Evolutionary conservation across 495 filamentous ascomycete species (phyloP).

Genomic region (Physcia stellaris): DNA sequence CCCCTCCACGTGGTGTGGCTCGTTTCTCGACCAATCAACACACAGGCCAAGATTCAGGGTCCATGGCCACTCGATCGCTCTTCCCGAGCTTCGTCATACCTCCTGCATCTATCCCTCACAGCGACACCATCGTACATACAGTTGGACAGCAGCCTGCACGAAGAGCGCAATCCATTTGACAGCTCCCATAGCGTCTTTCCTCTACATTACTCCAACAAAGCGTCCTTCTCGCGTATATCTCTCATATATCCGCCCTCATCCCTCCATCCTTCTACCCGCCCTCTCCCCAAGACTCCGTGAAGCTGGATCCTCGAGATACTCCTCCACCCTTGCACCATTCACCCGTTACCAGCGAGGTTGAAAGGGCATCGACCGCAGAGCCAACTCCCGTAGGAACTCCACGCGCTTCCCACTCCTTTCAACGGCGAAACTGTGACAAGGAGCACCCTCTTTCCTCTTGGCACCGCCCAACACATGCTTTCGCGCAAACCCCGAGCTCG

Average conservation of each 20-base stretch:
- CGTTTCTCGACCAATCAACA: too few relatives aligned
- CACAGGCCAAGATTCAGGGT: too few relatives aligned
- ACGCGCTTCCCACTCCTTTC: constrained; percentile 28
- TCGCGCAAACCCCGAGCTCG: constrained; percentile 13
- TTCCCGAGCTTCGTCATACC: too few relatives aligned
- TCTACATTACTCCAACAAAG: not conserved
- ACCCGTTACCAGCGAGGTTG: constrained; percentile 25
- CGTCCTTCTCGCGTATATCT: not conserved
- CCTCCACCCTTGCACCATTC: constrained; percentile 29
- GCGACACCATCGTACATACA: too few relatives aligned
- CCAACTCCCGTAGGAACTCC: constrained; percentile 31
- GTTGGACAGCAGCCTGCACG: too few relatives aligned
- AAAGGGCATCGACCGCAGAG: constrained; percentile 29
- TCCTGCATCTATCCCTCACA: too few relatives aligned
- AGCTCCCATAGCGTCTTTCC: not conserved
- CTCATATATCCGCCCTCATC: constrained; percentile 4
- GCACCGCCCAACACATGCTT: constrained; percentile 22
- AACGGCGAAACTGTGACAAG: constrained; percentile 27
- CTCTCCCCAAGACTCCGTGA: constrained; percentile 9
- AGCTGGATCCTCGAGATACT: constrained; percentile 33
- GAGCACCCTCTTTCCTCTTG: constrained; percentile 28
- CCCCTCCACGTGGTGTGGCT: too few relatives aligned
- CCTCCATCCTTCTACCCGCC: constrained; percentile 3
- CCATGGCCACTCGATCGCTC: too few relatives aligned
- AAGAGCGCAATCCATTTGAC: too few relatives aligned